Conservation (phyloP, 2,329 filamentous ascomycete species). For the Paecilomyces formosus region DNA sequence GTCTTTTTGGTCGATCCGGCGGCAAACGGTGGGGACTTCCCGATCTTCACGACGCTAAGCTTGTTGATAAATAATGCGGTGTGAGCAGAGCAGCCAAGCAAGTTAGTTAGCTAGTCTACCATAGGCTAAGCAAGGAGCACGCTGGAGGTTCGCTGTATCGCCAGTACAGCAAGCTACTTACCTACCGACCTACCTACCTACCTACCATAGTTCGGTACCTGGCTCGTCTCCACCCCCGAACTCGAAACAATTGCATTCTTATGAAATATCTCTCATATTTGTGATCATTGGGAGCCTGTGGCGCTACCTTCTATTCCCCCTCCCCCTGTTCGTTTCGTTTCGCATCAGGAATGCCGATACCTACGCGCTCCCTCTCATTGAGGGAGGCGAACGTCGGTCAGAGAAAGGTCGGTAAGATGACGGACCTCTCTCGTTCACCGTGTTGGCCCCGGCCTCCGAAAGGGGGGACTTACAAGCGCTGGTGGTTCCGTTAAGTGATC, state of each 20-base stretch:
- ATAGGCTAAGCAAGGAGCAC: no score
- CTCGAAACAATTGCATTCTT: background rate
- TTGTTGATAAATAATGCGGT: background rate
- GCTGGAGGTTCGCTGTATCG: no score
- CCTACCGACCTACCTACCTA: no score
- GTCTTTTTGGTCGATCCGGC: background rate
- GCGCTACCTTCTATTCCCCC: background rate
- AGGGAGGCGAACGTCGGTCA: conserved; percentile 20
- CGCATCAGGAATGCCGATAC: conserved; percentile 28
- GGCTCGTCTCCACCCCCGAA: background rate
- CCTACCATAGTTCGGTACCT: background rate
- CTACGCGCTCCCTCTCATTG: conserved; percentile 28
- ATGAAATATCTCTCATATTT: background rate
- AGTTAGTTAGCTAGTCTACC: no score
- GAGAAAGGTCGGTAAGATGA: conserved; percentile 18
- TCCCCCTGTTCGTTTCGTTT: background rate
- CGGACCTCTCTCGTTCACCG: no score
- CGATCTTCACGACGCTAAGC: background rate
- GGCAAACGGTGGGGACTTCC: background rate
- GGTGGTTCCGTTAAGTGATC: conserved; percentile 5
- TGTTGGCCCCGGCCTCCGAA: no score
- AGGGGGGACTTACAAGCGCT: background rate
- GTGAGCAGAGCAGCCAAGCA: background rate
- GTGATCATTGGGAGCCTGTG: background rate
- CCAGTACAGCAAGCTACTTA: no score